These are phyloP conservation scores for Naganishia friedmannii DNA, from an alignment of 768 basidiomycete genomes.

Conservation along the genomic window DNA sequence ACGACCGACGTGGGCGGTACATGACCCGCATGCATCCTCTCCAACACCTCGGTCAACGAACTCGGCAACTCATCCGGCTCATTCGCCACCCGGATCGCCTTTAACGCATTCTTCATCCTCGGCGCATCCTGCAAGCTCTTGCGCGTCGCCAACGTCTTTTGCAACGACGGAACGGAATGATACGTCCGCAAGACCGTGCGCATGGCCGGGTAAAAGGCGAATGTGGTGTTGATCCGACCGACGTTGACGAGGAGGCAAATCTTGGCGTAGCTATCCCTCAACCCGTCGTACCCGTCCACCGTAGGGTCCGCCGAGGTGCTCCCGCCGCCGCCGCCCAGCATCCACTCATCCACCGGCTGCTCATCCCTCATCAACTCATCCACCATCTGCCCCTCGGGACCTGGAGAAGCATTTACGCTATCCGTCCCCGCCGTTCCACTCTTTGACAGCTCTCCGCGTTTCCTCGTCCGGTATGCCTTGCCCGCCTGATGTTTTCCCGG, in stretches of 20 bases:
- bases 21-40: constrained; percentile 48
- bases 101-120: constrained; percentile 70
- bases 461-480: constrained; percentile 1
- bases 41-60: background rate
- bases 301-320: background rate
- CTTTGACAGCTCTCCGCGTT: constrained; percentile 9
- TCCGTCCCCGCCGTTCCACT: constrained; percentile 14
- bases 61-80: constrained; percentile 53
- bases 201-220: constrained; percentile 82
- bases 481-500: constrained; percentile 33
- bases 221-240: constrained; percentile 75
- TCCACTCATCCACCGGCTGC: constrained; percentile 1
- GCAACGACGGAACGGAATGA: constrained; percentile 71
- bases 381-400: background rate
- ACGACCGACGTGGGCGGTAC: constrained; percentile 69
- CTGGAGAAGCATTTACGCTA: constrained; percentile 16
- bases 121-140: constrained; percentile 61
- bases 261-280: constrained; percentile 31
- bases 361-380: constrained; percentile 25
- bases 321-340: background rate
- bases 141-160: constrained; percentile 57
- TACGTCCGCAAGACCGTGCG: constrained; percentile 72
- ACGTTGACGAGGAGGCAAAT: constrained; percentile 58
- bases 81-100: constrained; percentile 60
- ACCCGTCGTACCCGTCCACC: constrained; percentile 31